A percentile compares a stretch with the other conserved stretches of the same genome.
These are phyloP conservation scores for Penicillium turbatum DNA, from an alignment of 495 filamentous ascomycete species.

Conservation along the genomic window DNA sequence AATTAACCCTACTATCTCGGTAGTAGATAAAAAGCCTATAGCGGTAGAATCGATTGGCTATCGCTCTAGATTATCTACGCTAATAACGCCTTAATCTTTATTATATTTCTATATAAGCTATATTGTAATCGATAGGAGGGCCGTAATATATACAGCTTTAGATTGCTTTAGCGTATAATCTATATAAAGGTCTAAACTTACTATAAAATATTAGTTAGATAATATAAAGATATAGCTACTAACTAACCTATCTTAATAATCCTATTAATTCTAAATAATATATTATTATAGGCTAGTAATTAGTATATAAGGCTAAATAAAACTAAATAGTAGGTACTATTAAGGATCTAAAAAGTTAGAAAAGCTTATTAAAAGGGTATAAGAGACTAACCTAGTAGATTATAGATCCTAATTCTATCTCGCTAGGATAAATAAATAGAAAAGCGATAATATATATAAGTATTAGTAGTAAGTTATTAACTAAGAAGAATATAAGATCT, in stretches of 20 bases:
- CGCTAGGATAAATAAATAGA: slow-evolving; percentile 4
- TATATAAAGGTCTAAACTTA: background rate
- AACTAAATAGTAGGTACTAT: slow-evolving; percentile 4
- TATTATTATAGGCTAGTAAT: no score
- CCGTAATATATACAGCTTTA: background rate
- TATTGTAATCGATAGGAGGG: background rate
- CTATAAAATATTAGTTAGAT: background rate
- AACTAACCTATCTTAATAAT: background rate
- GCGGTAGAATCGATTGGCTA: background rate
- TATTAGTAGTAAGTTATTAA: slow-evolving; percentile 5
- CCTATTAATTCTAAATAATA: background rate
- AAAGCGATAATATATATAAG: background rate
- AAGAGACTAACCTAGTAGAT: slow-evolving; percentile 2
- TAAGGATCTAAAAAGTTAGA: slow-evolving; percentile 9
- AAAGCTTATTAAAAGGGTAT: background rate
- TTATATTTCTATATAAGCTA: slow-evolving; percentile 1
- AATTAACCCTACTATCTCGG: background rate
- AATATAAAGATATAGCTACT: background rate
- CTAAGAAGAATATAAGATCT: slow-evolving; percentile 5
- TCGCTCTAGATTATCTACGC: background rate
- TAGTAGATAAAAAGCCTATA: background rate
- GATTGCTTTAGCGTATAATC: background rate
- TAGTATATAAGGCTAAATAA: slow-evolving; percentile 1
- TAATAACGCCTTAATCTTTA: background rate
- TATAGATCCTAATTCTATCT: no score